phyloP scores from a whole-genome alignment of 2,329 filamentous ascomycete species.

The Myriosclerotinia curreyana region DNA sequence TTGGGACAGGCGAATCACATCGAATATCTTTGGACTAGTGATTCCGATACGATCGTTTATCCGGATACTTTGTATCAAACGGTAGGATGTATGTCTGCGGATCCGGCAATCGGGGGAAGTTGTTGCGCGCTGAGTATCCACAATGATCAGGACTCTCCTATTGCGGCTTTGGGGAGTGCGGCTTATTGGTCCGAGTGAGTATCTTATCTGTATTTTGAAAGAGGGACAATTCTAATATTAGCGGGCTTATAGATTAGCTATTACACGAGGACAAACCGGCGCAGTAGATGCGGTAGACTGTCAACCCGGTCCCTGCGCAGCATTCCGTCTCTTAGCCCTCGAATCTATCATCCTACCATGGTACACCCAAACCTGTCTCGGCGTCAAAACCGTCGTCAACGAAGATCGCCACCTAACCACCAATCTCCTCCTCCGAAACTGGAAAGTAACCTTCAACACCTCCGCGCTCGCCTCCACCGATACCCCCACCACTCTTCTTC shows the following conservation, averaged over 20 bases:
- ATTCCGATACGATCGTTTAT: slow-evolving; percentile 37
- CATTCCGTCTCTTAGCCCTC: slow-evolving; percentile 39
- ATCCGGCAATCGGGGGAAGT: slow-evolving; percentile 39
- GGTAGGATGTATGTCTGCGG: slow-evolving; percentile 40
- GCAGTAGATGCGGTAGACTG: slow-evolving; percentile 40
- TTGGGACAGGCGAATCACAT: slow-evolving; percentile 38
- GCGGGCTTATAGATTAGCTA: slow-evolving; percentile 30
- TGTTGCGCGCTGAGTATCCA: slow-evolving; percentile 40
- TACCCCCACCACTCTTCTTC: slow-evolving; percentile 39
- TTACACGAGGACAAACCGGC: slow-evolving; percentile 38
- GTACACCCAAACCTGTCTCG: slow-evolving; percentile 42
- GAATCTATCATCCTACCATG: slow-evolving; percentile 39
- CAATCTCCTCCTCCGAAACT: slow-evolving; percentile 39
- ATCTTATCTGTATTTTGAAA: no score
- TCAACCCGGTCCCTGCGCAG: slow-evolving; percentile 42
- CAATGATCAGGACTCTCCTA: slow-evolving; percentile 38
- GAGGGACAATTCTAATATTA: not conserved
- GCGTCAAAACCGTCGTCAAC: slow-evolving; percentile 41
- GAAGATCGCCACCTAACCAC: slow-evolving; percentile 43
- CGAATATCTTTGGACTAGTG: slow-evolving; percentile 42
- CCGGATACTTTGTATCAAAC: slow-evolving; percentile 26
- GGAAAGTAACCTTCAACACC: slow-evolving; percentile 40
- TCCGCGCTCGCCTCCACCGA: slow-evolving; percentile 41
- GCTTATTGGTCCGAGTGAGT: slow-evolving; percentile 40
- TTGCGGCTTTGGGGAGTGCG: slow-evolving; percentile 38